These are phyloP conservation scores for Paecilomyces formosus DNA, from an alignment of 2,329 filamentous ascomycete genomes.

Conservation along the genomic window DNA sequence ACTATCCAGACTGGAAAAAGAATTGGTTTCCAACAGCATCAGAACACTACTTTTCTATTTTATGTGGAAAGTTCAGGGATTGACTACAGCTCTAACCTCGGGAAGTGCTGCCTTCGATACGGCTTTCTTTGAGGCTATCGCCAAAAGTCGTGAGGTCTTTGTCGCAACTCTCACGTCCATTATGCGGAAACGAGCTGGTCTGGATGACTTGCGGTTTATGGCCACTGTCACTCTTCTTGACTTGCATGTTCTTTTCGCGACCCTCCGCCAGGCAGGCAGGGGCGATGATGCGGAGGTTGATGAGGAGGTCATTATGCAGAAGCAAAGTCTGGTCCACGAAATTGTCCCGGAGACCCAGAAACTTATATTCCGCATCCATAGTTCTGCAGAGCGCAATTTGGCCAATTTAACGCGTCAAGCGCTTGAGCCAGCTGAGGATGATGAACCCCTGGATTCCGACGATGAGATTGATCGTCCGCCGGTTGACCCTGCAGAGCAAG, in stretches of 20 bases:
- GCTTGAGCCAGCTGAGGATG: slow-evolving; percentile 53
- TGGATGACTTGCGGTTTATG: slow-evolving; percentile 71
- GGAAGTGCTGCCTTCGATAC: slow-evolving; percentile 52
- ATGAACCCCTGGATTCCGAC: slow-evolving; percentile 62
- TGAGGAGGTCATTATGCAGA: slow-evolving; percentile 45
- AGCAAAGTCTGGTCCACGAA: slow-evolving; percentile 60
- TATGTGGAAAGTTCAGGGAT: slow-evolving; percentile 75
- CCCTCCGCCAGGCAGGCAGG: slow-evolving; percentile 50
- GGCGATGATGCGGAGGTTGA: slow-evolving; percentile 37
- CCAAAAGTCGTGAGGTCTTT: slow-evolving; percentile 51
- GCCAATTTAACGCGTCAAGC: slow-evolving; percentile 55
- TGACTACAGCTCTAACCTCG: slow-evolving; percentile 48
- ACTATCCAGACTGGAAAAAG: slow-evolving; percentile 69
- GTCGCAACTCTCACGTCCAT: slow-evolving; percentile 42
- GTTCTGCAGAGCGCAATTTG: slow-evolving; percentile 66
- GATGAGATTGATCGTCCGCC: slow-evolving; percentile 46
- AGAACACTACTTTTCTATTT: slow-evolving; percentile 80
- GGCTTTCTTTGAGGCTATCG: slow-evolving; percentile 61
- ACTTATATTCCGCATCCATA: slow-evolving; percentile 69
- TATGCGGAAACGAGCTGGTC: slow-evolving; percentile 42
- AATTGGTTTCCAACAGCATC: slow-evolving; percentile 67
- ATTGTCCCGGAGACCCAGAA: slow-evolving; percentile 56
- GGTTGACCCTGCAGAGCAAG: slow-evolving; percentile 47
- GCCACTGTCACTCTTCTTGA: slow-evolving; percentile 75
- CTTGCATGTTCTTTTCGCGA: slow-evolving; percentile 70